Base-by-base conservation (phyloP, 306 rosid species). In the Cucurbita pepo region DNA sequence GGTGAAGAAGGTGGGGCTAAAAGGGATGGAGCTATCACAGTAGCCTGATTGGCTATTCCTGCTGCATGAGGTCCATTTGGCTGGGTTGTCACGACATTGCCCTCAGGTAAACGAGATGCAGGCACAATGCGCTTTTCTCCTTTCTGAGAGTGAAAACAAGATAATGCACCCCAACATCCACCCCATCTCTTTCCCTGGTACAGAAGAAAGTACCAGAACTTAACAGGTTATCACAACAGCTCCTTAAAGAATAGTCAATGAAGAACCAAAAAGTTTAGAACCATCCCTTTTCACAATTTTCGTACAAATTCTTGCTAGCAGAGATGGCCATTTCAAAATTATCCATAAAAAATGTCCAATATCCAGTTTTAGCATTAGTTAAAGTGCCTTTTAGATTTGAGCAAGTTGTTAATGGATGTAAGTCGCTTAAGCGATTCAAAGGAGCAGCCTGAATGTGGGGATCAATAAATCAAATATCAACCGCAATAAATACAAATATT, bases 1-100 rank as follows among this genome's bases (percentile, higher is more conserved):
- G 99, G 99, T 48, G 99, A 95, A 52, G 99, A 95, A 50, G 99
- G 99, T 4, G 97, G 99, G 65, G 99, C 99, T 44, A 91, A 79
- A 73, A 94, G 98, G 59, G 97, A 90, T 64, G 94, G 97, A 78
- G 85, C 96, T 43, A 93, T 65, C 45, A 85, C 87, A 1, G 99
- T 82, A 73, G 83, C 86, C 81, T 94, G 99, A 81, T 83, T 86
- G 48, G 86, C 73, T 81, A 88, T 69, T 58, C 97, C 93, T 37
- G 69, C 82, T n/a, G 78, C 83, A 72, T 87, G 97, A 74, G 95
- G 87, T 21, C 96, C 96, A 84, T 91, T 91, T 54, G 88, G 90
- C 74, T 91, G 99, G 55, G 83, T 21, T n/a, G 91, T 81, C 52
- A 88, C 75, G 40, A 84, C 92, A 72, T 82, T 89, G 56, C 82